Conservation (phyloP, 108 stramenopile species). For the Skeletonema costatum region DNA sequence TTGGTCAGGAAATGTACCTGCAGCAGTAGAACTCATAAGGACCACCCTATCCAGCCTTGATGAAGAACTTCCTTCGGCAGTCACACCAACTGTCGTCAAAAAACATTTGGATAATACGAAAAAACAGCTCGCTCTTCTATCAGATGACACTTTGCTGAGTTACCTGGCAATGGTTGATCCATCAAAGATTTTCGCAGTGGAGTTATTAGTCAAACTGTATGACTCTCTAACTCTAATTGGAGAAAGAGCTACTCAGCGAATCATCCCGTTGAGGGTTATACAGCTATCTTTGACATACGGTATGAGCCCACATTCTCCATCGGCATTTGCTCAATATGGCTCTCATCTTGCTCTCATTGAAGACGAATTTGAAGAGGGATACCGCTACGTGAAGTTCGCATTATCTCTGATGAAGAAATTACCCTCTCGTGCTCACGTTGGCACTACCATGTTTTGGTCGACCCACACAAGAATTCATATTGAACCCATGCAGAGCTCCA, state of each 20-base stretch:
- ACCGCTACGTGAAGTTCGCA: neutral
- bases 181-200: constrained; percentile 4
- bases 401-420: too few species aligned
- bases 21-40: constrained; percentile 1
- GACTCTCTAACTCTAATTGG: neutral
- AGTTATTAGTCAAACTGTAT: constrained; percentile 5
- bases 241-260: neutral
- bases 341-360: constrained; percentile 1
- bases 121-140: neutral
- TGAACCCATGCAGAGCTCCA: constrained; percentile 10
- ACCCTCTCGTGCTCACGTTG: neutral
- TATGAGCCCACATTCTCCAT: constrained; percentile 7
- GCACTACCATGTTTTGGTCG: neutral
- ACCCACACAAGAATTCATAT: neutral
- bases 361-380: too few species aligned
- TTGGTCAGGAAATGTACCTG: neutral
- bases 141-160: constrained; percentile 11
- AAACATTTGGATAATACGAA: neutral
- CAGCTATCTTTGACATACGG: constrained; percentile 22
- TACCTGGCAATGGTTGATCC: constrained; percentile 7
- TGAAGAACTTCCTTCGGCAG: neutral
- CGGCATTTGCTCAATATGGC: constrained; percentile 17
- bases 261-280: constrained; percentile 12
- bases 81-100: neutral
- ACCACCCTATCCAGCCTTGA: constrained; percentile 2